These are phyloP conservation scores for Fusarium drepaniforme DNA, from an alignment of 2,329 filamentous ascomycete genomes.

Conservation along the genomic window DNA sequence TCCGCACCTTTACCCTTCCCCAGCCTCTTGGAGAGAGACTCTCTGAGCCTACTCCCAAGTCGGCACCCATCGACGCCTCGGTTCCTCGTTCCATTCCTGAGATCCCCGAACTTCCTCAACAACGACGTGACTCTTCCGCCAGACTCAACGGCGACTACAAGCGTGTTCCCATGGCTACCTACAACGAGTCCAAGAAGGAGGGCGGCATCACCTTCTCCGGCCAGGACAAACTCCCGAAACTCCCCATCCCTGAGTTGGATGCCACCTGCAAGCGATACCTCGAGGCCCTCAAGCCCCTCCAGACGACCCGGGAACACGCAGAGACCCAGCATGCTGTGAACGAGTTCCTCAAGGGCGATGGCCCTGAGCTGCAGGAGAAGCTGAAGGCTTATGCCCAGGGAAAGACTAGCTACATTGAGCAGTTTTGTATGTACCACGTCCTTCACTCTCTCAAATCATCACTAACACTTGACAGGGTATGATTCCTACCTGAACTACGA, in stretches of 20 bases:
- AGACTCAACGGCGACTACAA: constrained; percentile 51
- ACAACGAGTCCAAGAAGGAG: constrained; percentile 65
- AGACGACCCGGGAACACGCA: constrained; percentile 82
- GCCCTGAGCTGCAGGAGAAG: constrained; percentile 87
- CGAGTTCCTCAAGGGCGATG: constrained; percentile 86
- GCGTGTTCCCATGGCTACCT: constrained; percentile 65
- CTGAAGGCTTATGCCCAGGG: constrained; percentile 90
- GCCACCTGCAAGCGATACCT: constrained; percentile 84
- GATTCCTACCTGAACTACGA: constrained; percentile 99
- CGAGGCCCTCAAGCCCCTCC: constrained; percentile 82
- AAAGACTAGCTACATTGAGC: constrained; percentile 97
- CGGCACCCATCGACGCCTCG: constrained; percentile 45
- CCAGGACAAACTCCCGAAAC: constrained; percentile 89
- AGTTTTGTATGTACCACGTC: constrained; percentile 78
- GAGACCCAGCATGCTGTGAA: constrained; percentile 85
- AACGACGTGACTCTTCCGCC: constrained; percentile 35
- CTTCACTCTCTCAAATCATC: neutral
- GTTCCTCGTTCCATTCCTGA: constrained; percentile 57
- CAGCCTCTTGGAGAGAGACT: constrained; percentile 80
- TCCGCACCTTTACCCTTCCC: constrained; percentile 66
- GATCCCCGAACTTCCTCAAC: constrained; percentile 44
- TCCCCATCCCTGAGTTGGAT: constrained; percentile 92
- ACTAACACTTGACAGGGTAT: constrained; percentile 75
- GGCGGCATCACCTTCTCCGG: constrained; percentile 88
- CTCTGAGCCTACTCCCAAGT: constrained; percentile 51